These are phyloP conservation scores for Symbiodinium pilosum DNA, from an alignment of 73 alveolate species.

Conservation along the genomic window DNA sequence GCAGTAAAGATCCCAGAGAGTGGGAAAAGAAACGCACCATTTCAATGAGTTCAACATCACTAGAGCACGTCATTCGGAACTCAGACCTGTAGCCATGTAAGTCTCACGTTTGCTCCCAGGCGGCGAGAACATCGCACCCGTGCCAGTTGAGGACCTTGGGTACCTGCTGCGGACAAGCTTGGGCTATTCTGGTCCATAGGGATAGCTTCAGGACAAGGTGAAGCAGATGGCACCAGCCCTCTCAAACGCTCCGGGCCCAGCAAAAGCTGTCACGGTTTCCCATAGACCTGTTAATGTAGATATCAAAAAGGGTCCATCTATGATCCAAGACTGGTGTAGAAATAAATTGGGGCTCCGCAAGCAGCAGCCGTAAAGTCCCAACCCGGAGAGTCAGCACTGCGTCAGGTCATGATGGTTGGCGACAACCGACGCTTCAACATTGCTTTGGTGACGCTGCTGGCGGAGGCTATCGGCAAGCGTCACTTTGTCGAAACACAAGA, in stretches of 20 bases:
- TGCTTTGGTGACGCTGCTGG: slow-evolving; percentile 95
- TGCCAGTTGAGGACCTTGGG: slow-evolving; percentile 95
- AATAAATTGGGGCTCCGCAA: no score
- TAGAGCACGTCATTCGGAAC: not conserved
- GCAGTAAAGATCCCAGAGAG: no score
- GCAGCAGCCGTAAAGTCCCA: no score
- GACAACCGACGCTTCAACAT: slow-evolving; percentile 96
- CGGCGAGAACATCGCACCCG: slow-evolving; percentile 97
- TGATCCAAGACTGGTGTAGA: no score
- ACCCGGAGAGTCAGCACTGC: no score
- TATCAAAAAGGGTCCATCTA: no score
- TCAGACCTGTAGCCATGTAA: not conserved
- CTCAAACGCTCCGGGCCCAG: slow-evolving; percentile 22
- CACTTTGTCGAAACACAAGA: no score
- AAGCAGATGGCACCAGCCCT: slow-evolving; percentile 69
- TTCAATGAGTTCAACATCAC: not conserved
- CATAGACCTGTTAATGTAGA: no score
- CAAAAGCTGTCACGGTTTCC: no score
- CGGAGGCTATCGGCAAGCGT: no score
- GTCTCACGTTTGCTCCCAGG: not conserved
- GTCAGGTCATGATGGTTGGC: slow-evolving; percentile 96
- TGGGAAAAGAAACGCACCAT: not conserved
- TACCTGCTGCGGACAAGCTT: not conserved
- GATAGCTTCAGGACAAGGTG: slow-evolving; percentile 94
- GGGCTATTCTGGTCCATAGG: not conserved